Conservation (phyloP, 23 red algal species). For the Gracilariopsis chorda region DNA sequence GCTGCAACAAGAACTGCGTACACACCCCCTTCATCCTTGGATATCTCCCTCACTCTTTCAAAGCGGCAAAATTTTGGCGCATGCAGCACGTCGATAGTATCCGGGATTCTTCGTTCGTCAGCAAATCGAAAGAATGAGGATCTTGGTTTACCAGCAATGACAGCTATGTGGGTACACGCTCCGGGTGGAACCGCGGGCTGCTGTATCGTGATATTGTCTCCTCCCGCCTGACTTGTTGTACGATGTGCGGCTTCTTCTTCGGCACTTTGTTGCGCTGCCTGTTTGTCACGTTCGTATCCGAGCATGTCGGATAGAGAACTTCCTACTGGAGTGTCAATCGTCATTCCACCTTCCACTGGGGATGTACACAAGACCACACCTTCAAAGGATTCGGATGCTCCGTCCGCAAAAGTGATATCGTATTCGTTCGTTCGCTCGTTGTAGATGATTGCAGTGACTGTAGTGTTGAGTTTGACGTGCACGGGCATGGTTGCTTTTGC, state of each 20-base stretch:
- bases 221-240: neutral
- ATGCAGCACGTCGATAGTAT: slow-evolving; percentile 16
- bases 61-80: slow-evolving; percentile 29
- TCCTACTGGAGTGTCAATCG: slow-evolving; percentile 23
- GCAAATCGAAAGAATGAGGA: slow-evolving; percentile 56
- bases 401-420: neutral
- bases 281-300: slow-evolving; percentile 11
- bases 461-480: neutral
- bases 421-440: neutral
- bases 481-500: slow-evolving; percentile 25
- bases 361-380: slow-evolving; percentile 51
- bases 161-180: slow-evolving; percentile 46
- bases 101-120: slow-evolving; percentile 32
- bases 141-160: slow-evolving; percentile 12
- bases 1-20: slow-evolving; percentile 31
- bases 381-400: slow-evolving; percentile 14
- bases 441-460: slow-evolving; percentile 17
- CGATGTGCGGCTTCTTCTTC: neutral
- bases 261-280: neutral
- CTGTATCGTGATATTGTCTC: neutral
- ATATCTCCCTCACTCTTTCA: slow-evolving; percentile 19
- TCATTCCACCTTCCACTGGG: slow-evolving; percentile 25
- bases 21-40: neutral
- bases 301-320: slow-evolving; percentile 10
- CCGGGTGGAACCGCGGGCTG: neutral